Percentiles rank a stretch among this genome's conserved stretches.
Conservation (phyloP, 345 rosid species). For the Tarenaya hassleriana region DNA sequence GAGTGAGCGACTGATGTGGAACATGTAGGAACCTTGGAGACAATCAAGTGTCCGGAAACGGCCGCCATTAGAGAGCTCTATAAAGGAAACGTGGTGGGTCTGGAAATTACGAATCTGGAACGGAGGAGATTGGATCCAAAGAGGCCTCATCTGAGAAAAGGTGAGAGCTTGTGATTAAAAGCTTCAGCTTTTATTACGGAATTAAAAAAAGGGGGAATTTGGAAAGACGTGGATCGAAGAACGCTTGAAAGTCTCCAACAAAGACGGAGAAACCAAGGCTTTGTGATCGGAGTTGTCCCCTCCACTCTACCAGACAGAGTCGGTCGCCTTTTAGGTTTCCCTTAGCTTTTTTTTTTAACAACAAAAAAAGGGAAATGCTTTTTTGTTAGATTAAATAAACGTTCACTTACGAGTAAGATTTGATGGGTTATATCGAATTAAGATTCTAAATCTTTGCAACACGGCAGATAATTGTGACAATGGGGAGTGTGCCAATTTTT, state of each 20-base stretch:
- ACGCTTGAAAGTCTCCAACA: conserved; percentile 48
- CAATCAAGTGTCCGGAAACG: conserved; percentile 11
- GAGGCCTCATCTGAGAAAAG: conserved; percentile 11
- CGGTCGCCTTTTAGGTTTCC: no score
- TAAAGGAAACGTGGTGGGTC: conserved; percentile 13
- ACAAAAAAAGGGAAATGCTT: no score
- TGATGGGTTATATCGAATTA: no score
- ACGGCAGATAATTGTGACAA: no score
- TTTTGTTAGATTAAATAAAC: no score
- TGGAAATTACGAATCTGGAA: conserved; percentile 25
- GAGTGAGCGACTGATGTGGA: conserved; percentile 19
- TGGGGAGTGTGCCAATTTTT: no score
- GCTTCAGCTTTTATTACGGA: not conserved
- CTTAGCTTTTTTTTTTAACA: no score
- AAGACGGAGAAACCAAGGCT: conserved; percentile 59
- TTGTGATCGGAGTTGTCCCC: no score
- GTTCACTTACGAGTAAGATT: no score
- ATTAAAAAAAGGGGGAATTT: no score
- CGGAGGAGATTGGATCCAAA: conserved; percentile 21
- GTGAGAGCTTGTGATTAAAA: not conserved
- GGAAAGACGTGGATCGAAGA: conserved; percentile 25
- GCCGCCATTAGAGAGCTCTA: conserved; percentile 24
- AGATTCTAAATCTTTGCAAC: no score
- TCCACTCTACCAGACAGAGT: no score
- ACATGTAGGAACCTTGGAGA: conserved; percentile 21